Conservation (phyloP, 176 grass and related monocot genomes). For the Leersia perrieri region DNA sequence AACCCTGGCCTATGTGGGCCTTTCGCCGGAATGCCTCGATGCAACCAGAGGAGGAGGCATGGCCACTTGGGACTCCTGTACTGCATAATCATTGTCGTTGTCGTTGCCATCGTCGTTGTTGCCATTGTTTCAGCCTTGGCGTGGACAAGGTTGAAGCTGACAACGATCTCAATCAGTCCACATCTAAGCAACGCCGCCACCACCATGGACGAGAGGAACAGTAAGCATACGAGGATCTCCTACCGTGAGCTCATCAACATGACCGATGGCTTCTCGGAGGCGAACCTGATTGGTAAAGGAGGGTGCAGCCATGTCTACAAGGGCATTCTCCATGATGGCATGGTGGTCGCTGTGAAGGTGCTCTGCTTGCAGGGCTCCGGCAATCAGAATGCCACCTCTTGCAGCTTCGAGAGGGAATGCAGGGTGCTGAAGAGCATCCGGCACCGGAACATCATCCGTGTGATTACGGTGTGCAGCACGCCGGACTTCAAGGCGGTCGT, state of each 20-base stretch:
- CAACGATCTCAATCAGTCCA: neutral
- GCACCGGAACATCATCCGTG: conserved; percentile 77
- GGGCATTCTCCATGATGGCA: conserved; percentile 42
- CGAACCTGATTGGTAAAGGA: conserved; percentile 51
- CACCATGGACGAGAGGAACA: conserved; percentile 20
- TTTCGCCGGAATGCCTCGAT: conserved; percentile 34
- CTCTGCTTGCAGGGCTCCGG: conserved; percentile 11
- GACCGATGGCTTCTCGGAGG: conserved; percentile 52
- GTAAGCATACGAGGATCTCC: conserved; percentile 59
- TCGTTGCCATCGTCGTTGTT: neutral
- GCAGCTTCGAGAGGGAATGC: conserved; percentile 75
- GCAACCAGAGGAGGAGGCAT: conserved; percentile 4
- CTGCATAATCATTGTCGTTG: neutral
- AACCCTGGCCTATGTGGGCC: conserved; percentile 58
- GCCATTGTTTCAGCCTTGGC: neutral
- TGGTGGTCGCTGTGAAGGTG: conserved; percentile 58
- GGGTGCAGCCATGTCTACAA: conserved; percentile 60
- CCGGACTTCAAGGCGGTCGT: conserved; percentile 80
- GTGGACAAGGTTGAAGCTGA: neutral
- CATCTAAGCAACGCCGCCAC: neutral
- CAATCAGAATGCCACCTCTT: conserved; percentile 5
- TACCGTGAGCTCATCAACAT: conserved; percentile 57
- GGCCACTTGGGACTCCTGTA: neutral
- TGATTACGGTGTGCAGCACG: conserved; percentile 71
- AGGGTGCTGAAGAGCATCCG: conserved; percentile 57